Base-by-base conservation (phyloP, 2,329 filamentous ascomycete genomes). In the Orbilia ellipsospora region DNA sequence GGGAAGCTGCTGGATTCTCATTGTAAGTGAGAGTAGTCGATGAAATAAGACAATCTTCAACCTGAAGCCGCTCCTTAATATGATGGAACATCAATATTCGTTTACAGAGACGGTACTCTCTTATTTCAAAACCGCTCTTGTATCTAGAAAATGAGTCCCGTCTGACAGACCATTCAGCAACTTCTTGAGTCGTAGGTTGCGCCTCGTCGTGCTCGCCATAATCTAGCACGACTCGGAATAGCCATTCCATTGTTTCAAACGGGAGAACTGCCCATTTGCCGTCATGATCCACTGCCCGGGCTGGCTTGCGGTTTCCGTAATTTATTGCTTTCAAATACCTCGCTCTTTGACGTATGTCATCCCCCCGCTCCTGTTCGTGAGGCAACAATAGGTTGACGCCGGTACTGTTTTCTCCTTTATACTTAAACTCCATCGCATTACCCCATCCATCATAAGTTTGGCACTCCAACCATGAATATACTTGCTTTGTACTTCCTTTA, bases 161-260 rank as follows among this genome's bases (percentile, higher is more conserved):
- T 0, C 82, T 77, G 2, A 28, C 12, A 0, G 13, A 4, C 81
- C 81, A 64, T 4, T 4, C 2, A 12, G 10, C 2, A 8, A 7
- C 28, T 20, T 64, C 61, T 23, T 5, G 7, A 6, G 61, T 8
- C 1, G 48, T 54, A 1, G 61, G 61, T 1, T 26, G 82, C 2
- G 8, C 36, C 8, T 78, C 78, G 56, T 80, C 76, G 57, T 82
- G 81, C n/a, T 83, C 81, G 10, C 81, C 82, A 54, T 82, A 82
- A 74, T 82, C 82, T 18, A 83, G 79, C 1, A 82, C 80, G 1
- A 82, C 50, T 36, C 81, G 69, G 56, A 62, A 62, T 12, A 62
- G 1, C 59, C 59, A 62, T 2, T 10, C n/a, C 13, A 50, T 23
- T 7, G 50, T 23, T 3, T 16, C 40, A 12, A 36, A 16, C 0